Evolutionary conservation across 768 basidiomycete genomes (phyloP), one percentile per base, ranked within the genome.

Genomic region (Xerocomus spinulosus): DNA sequence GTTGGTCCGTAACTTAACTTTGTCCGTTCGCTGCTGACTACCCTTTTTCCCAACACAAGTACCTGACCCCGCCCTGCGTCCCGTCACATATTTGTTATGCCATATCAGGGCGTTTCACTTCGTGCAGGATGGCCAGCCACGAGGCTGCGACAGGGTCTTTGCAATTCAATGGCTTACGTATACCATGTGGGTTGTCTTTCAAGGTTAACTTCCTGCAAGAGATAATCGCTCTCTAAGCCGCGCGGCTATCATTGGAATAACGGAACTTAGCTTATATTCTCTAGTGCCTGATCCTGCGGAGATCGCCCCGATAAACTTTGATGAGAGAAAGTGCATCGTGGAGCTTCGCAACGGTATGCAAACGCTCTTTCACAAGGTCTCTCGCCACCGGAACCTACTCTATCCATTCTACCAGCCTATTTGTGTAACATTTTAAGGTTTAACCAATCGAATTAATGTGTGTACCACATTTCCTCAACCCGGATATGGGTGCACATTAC

Each of bases 231-330:
- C 50, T 35, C 33, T 44, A 49, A 54, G 46, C 36, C 42, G 48
- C 50, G 41, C 37, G 50, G 49, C 44, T 55, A 63, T 57, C 39
- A 42, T 25, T 47, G 23, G 45, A 26, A 43, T 44, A 23, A 46
- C 61, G 44, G 57, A 48, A 36, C 52, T 50, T 48, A 35, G 46
- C 46, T 23, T 23, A 21, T 28, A 44, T 18, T 20, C 33, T 21
- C 8, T 24, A 49, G 57, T 54, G 56, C 62, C 56, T 61, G 59
- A 58, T 64, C 39, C 17, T 62, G 51, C 32, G 32, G 46, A 55
- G 62, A 60, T 64, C 62, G 54, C 49, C 23, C 57, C 60, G 60
- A 62, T 61, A 58, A 50, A 46, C 62, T 58, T 62, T 42, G 51
- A 40, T 41, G 49, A 44, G 30, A 21, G 40, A 38, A n/a, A 44